phyloP scores from a whole-genome alignment of 495 filamentous ascomycete species.

The Pseudoneurospora amorphoporcata region DNA sequence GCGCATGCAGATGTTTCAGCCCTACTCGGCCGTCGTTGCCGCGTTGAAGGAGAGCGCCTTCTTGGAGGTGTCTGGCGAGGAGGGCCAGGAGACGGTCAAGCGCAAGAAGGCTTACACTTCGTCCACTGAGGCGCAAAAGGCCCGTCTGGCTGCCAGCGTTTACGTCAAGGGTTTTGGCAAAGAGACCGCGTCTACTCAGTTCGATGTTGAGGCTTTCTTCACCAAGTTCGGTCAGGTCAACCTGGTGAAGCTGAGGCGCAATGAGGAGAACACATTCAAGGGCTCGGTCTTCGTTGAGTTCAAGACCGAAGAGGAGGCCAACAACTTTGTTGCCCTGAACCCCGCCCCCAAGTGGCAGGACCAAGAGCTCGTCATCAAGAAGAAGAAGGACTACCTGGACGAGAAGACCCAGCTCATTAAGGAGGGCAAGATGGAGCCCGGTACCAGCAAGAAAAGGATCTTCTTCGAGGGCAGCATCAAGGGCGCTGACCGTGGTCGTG shows the following conservation, averaged over 20 bases:
- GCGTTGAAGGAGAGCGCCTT: slow-evolving; percentile 65
- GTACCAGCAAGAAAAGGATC: slow-evolving; percentile 9
- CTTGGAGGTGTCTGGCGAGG: slow-evolving; percentile 52
- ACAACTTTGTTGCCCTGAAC: slow-evolving; percentile 67
- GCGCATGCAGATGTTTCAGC: slow-evolving; percentile 88
- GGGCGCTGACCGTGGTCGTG: slow-evolving; percentile 13
- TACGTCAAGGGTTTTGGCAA: slow-evolving; percentile 80
- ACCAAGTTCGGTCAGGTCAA: slow-evolving; percentile 67
- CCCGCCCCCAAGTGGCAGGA: slow-evolving; percentile 77
- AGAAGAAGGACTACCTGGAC: slow-evolving; percentile 78
- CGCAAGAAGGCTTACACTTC: slow-evolving; percentile 58
- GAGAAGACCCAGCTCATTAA: slow-evolving; percentile 68
- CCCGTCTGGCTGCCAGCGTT: slow-evolving; percentile 27
- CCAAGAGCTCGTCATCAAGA: slow-evolving; percentile 60
- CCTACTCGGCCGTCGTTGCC: slow-evolving; percentile 66
- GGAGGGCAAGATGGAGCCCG: slow-evolving; percentile 55
- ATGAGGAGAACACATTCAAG: slow-evolving; percentile 63
- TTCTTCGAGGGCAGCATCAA: slow-evolving; percentile 30
- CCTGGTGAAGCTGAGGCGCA: slow-evolving; percentile 78
- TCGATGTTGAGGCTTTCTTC: slow-evolving; percentile 90
- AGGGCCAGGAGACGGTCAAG: slow-evolving; percentile 52
- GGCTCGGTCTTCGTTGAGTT: slow-evolving; percentile 95
- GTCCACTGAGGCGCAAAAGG: slow-evolving; percentile 15
- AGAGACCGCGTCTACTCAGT: slow-evolving; percentile 67
- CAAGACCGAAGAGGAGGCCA: slow-evolving; percentile 56